These are phyloP conservation scores for Globisporangium heterothallicum DNA, from an alignment of 352 stramenopile species.

Conservation along the genomic window DNA sequence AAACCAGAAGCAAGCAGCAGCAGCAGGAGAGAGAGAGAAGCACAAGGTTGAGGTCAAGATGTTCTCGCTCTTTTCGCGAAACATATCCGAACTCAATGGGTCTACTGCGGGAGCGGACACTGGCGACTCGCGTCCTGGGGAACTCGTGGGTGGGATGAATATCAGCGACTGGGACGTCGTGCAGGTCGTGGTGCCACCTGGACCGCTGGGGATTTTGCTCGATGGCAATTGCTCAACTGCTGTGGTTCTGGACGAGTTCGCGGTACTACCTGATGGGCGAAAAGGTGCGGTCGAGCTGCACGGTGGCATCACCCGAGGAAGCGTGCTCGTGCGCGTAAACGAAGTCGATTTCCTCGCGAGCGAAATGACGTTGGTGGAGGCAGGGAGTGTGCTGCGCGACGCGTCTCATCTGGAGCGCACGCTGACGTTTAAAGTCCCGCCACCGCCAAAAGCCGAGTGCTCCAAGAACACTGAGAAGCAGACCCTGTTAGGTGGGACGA, in stretches of 20 bases:
- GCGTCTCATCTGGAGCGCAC: constrained; percentile 31
- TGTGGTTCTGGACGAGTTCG: constrained; percentile 57
- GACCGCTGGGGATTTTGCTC: constrained; percentile 54
- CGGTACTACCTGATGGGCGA: constrained; percentile 17
- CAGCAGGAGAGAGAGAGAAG: not conserved
- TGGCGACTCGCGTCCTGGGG: no score
- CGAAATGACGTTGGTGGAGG: constrained; percentile 33
- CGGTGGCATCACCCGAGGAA: constrained; percentile 32
- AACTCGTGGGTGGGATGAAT: not conserved
- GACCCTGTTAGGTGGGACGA: not conserved
- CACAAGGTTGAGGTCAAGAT: no score
- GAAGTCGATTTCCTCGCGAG: constrained; percentile 36
- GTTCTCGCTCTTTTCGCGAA: constrained; percentile 5
- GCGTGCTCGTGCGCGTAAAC: constrained; percentile 60
- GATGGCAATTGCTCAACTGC: constrained; percentile 31
- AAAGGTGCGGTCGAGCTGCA: constrained; percentile 45
- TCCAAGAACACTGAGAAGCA: constrained; percentile 1
- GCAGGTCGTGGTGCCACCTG: constrained; percentile 42
- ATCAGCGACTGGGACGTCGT: constrained; percentile 24
- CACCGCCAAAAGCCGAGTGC: not conserved
- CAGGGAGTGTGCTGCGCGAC: constrained; percentile 45
- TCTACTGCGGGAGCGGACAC: not conserved
- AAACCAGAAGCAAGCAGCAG: not conserved
- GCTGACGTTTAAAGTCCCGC: constrained; percentile 40
- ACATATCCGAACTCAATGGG: not conserved